Conservation (phyloP, 495 filamentous ascomycete species). For the Pseudomonodictys pantanalensis region DNA sequence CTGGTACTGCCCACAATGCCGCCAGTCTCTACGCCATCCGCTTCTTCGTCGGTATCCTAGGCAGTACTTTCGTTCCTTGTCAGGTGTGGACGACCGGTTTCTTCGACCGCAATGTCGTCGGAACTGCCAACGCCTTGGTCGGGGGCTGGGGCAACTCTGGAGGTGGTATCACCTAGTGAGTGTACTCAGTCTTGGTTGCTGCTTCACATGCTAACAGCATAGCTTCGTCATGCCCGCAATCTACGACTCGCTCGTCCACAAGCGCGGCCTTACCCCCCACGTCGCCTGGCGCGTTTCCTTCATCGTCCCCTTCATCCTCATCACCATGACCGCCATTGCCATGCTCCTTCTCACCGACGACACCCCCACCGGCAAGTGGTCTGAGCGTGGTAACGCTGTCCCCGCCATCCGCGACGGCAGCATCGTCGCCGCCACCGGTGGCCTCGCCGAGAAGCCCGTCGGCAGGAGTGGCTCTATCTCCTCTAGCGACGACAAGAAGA, state of each 20-base stretch:
- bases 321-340: constrained; percentile 59
- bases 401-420: constrained; percentile 24
- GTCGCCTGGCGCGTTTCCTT: constrained; percentile 83
- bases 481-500: constrained; percentile 29
- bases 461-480: constrained; percentile 38
- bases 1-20: constrained; percentile 69
- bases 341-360: constrained; percentile 79
- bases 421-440: constrained; percentile 54
- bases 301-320: constrained; percentile 77
- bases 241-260: constrained; percentile 70
- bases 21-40: constrained; percentile 72
- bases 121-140: constrained; percentile 82
- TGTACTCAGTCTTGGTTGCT: neutral
- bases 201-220: neutral
- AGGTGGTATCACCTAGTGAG: constrained; percentile 70
- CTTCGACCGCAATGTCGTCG: constrained; percentile 93
- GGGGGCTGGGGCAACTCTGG: constrained; percentile 89
- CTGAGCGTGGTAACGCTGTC: constrained; percentile 55
- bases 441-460: constrained; percentile 55
- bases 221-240: constrained; percentile 91
- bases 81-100: constrained; percentile 96
- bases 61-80: constrained; percentile 87
- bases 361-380: constrained; percentile 81
- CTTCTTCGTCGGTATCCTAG: constrained; percentile 92
- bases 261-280: constrained; percentile 57